phyloP scores from a whole-genome alignment of 2,329 filamentous ascomycete genomes.

The Diaporthe helianthi region DNA sequence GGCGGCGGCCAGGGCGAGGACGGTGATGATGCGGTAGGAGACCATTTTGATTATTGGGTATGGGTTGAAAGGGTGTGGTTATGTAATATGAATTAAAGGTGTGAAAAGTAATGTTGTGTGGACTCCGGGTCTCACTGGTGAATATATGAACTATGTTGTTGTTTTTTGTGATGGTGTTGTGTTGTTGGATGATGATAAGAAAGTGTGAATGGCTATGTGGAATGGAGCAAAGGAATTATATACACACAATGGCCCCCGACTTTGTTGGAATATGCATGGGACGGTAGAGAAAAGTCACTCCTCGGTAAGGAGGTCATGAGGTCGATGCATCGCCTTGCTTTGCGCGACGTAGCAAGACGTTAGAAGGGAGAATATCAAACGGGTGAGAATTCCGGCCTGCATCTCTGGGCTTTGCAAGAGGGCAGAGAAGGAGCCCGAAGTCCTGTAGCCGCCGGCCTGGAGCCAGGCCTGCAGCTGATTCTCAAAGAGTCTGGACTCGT shows the following conservation, averaged over 20 bases:
- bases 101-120: neutral
- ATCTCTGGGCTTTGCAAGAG: neutral
- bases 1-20: conserved; percentile 4
- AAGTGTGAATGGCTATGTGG: neutral
- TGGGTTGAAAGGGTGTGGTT: neutral
- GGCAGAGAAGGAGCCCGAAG: neutral
- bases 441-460: neutral
- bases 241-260: neutral
- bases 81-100: conserved; percentile 2
- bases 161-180: neutral
- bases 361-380: conserved; percentile 9
- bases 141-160: neutral
- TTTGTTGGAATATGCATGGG: too few species aligned
- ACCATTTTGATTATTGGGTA: conserved; percentile 4
- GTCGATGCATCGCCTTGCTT: neutral
- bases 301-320: neutral
- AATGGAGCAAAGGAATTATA: neutral
- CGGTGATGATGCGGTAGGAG: conserved; percentile 14
- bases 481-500: neutral
- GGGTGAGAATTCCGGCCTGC: neutral
- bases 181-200: conserved; percentile 2
- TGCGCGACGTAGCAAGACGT: neutral
- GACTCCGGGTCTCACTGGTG: conserved; percentile 17
- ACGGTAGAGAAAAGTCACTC: neutral
- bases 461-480: neutral